Conservation (phyloP, 495 filamentous ascomycete genomes). For the Sphaerosporella brunnea region DNA sequence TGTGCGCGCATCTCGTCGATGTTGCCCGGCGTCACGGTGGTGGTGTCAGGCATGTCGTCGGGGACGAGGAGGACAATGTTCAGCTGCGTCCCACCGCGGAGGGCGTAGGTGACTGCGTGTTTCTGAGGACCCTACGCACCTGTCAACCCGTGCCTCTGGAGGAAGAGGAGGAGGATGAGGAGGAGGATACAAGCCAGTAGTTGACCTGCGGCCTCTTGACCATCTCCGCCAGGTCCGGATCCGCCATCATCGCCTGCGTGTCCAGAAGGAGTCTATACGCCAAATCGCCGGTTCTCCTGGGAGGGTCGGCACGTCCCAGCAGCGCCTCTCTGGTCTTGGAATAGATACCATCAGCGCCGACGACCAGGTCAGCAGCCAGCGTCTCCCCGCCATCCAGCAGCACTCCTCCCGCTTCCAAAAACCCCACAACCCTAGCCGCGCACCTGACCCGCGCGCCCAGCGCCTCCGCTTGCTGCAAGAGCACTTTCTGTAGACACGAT, state of each 20-base stretch:
- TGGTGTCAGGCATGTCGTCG: constrained; percentile 42
- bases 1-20: constrained; percentile 48
- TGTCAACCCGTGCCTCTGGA: background rate
- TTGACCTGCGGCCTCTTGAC: constrained; percentile 41
- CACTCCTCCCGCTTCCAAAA: constrained; percentile 27
- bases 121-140: background rate
- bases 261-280: constrained; percentile 46
- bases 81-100: constrained; percentile 42
- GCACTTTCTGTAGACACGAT: constrained; percentile 37
- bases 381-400: constrained; percentile 24
- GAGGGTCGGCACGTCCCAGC: constrained; percentile 29
- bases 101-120: constrained; percentile 38
- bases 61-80: constrained; percentile 55
- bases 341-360: constrained; percentile 44
- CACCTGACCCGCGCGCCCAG: constrained; percentile 37
- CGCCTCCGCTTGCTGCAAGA: constrained; percentile 35
- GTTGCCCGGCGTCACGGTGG: constrained; percentile 37
- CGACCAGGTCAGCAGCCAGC: constrained; percentile 35
- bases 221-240: constrained; percentile 33
- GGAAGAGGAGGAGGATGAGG: background rate
- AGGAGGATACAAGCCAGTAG: constrained; percentile 38
- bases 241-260: constrained; percentile 36
- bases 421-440: constrained; percentile 31
- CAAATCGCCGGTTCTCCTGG: constrained; percentile 45
- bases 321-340: constrained; percentile 35